Conservation (phyloP, 1,284 basidiomycete species). For the Veloporphyrellus conicus region DNA sequence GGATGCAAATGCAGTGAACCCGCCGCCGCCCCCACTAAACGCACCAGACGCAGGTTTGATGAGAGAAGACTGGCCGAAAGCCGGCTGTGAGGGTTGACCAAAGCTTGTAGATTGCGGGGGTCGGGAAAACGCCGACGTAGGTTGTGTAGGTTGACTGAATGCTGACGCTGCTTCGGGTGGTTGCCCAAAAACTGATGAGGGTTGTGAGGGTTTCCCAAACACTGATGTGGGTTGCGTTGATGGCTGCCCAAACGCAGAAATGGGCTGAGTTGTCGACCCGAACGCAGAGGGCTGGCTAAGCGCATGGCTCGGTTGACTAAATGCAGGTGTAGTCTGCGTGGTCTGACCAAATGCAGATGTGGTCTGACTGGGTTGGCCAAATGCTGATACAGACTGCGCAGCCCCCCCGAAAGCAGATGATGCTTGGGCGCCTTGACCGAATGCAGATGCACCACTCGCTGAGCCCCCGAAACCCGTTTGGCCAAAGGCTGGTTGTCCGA, state of each 20-base stretch:
- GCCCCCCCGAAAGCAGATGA: conserved; percentile 40
- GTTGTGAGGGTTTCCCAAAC: conserved; percentile 33
- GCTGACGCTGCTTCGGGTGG: conserved; percentile 24
- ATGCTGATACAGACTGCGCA: conserved; percentile 36
- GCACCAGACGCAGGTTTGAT: conserved; percentile 30
- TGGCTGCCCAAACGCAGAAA: conserved; percentile 37
- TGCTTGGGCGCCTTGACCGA: conserved; percentile 34
- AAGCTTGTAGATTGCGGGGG: conserved; percentile 33
- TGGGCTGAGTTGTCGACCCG: conserved; percentile 32
- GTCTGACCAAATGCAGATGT: conserved; percentile 26
- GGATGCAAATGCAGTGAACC: conserved; percentile 38
- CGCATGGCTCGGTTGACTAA: conserved; percentile 7
- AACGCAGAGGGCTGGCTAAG: conserved; percentile 45
- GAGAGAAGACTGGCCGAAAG: conserved; percentile 35
- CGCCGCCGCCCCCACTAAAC: conserved; percentile 32
- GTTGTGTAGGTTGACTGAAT: conserved; percentile 27
- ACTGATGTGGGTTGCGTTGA: conserved; percentile 28
- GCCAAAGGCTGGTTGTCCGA: conserved; percentile 37
- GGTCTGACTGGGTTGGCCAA: conserved; percentile 30
- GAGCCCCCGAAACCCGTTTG: conserved; percentile 33
- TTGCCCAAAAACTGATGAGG: conserved; percentile 34
- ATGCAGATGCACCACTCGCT: conserved; percentile 28
- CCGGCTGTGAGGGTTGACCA: conserved; percentile 36
- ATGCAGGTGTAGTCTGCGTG: conserved; percentile 22
- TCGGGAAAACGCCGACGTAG: conserved; percentile 42